Evolutionary conservation across 208 protist species (phyloP), one percentile per base, ranked within the genome.

Genomic region (Naegleria lovaniensis): DNA sequence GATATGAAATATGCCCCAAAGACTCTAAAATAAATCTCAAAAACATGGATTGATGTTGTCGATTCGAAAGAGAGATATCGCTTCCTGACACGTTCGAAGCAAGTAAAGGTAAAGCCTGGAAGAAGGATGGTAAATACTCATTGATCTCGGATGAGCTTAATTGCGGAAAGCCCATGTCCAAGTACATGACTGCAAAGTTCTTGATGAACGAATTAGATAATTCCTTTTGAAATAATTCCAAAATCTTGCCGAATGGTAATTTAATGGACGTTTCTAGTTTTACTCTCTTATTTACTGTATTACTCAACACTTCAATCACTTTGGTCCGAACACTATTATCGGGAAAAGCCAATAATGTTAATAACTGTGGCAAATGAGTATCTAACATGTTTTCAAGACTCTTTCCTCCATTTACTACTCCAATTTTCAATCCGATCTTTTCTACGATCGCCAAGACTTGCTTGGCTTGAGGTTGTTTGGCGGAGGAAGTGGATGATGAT

Each of bases 341-440:
- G 16, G 84, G 84, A 38, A 39, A 88, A 55, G 16, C 11, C 29
- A 88, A 38, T 58, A 88, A 25, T 0, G 5, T 29, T 58, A 88
- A 58, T 13, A 88, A 58, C 15, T 88, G 13, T 7, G 41, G 41
- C 1, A 88, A 38, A 33, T 88, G n/a, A 38, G 15, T 38, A 58
- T 36, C 13, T 29, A 87, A 40, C 5, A 40, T 11, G 6, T 87
- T 40, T 52, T 87, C 29, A 2, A 87, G 38, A 51, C 15, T 36
- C 19, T 40, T 29, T 19, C 41, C 39, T 29, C 33, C 83, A 51
- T 51, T 87, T 1, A 39, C 33, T 2, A 87, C 6, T 9, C 13
- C 39, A 16, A 87, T 40, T 48, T 87, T 87, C 6, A 15, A 51
- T 87, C 83, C 83, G 29, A 87, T 87, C 22, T 87, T 87, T 29